These are phyloP conservation scores for Tetracladium maxilliforme DNA, from an alignment of 2,329 filamentous ascomycete species.

Conservation along the genomic window DNA sequence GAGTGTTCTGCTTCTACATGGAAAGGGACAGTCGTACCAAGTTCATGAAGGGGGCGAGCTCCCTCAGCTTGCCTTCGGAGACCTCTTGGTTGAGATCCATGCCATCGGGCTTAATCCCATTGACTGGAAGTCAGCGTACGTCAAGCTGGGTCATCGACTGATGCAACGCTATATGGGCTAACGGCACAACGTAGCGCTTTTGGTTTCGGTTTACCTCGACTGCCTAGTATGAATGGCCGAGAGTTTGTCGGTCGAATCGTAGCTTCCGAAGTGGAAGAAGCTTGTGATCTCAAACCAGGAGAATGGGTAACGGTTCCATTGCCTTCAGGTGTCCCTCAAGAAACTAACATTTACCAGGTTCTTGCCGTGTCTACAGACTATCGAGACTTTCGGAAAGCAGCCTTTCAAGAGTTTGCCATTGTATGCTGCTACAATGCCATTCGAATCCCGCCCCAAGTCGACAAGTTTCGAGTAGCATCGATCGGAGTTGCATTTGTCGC, in stretches of 20 bases:
- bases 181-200: too few relatives aligned
- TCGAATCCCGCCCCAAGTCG: slow-evolving; percentile 9
- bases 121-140: slow-evolving; percentile 66
- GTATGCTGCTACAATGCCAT: slow-evolving; percentile 14
- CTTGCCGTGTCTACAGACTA: slow-evolving; percentile 15
- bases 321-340: too few relatives aligned
- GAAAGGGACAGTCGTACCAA: too few relatives aligned
- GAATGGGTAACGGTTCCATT: too few relatives aligned
- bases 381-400: slow-evolving; percentile 12
- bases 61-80: too few relatives aligned
- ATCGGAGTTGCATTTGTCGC: slow-evolving; percentile 32
- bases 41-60: too few relatives aligned
- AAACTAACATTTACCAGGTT: too few relatives aligned
- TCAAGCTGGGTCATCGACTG: too few relatives aligned
- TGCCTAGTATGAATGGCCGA: slow-evolving; percentile 14
- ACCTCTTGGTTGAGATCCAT: slow-evolving; percentile 48
- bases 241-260: slow-evolving; percentile 55
- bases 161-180: too few relatives aligned
- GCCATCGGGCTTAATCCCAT: slow-evolving; percentile 58
- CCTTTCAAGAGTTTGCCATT: slow-evolving; percentile 35
- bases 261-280: too few relatives aligned
- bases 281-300: too few relatives aligned
- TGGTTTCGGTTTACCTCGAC: slow-evolving; percentile 12
- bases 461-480: slow-evolving; percentile 9
- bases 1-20: too few relatives aligned